A percentile compares a stretch with the other conserved stretches of the same genome.
phyloP scores from a whole-genome alignment of 169 alveolate species.

The Cryptosporidium sp. region DNA sequence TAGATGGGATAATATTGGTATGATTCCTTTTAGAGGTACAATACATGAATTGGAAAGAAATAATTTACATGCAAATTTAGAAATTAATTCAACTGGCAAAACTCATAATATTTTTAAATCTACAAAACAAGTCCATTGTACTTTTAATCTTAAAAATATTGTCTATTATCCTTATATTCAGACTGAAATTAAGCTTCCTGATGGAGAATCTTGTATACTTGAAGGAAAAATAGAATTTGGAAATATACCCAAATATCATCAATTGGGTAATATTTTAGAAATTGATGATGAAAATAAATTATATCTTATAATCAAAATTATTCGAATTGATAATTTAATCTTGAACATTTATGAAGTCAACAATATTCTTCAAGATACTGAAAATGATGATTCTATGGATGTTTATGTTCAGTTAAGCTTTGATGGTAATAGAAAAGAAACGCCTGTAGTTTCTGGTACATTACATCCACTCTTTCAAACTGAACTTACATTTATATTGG shows the following conservation, averaged over 20 bases:
- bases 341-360: constrained; percentile 32
- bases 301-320: constrained; percentile 47
- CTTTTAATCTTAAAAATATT: constrained; percentile 48
- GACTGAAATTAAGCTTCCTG: constrained; percentile 47
- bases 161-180: constrained; percentile 68
- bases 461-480: constrained; percentile 70
- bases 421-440: constrained; percentile 72
- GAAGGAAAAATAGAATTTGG: constrained; percentile 76
- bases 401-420: constrained; percentile 61
- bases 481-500: constrained; percentile 47
- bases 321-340: constrained; percentile 59
- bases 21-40: constrained; percentile 74
- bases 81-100: neutral
- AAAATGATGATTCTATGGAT: constrained; percentile 65
- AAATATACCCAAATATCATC: constrained; percentile 75
- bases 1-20: constrained; percentile 65
- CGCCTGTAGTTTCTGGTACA: constrained; percentile 67
- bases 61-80: constrained; percentile 20
- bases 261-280: constrained; percentile 69
- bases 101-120: neutral
- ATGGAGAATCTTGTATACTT: constrained; percentile 53
- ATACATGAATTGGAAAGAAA: constrained; percentile 72
- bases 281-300: constrained; percentile 73
- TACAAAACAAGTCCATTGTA: constrained; percentile 5
- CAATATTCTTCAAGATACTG: constrained; percentile 51